Base-by-base conservation (phyloP, 2,329 filamentous ascomycete genomes). In the Penicillium polonicum region DNA sequence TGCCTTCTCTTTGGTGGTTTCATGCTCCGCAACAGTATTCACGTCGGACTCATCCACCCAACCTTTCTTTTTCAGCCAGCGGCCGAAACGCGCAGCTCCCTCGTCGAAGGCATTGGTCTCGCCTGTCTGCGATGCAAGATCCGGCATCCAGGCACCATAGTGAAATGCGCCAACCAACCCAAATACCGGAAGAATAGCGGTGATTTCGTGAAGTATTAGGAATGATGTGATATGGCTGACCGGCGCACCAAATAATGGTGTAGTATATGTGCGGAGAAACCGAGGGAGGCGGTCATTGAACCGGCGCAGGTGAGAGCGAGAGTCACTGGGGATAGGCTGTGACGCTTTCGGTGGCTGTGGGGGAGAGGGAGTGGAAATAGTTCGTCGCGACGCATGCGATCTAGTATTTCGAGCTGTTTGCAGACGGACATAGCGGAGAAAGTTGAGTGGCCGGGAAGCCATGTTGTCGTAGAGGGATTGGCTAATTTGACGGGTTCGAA, bases 201-300 rank as follows among this genome's bases (percentile, higher is more conserved):
- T 97, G 44, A 97, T 72, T 75, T 99, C 94, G 78, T 99, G 94
- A 0, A 99, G 82, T 39, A 97, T 79, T 12, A 97, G 80, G 73
- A 99, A 99, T 0, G 93, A 88, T 1, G 88, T 85, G 42, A 96
- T 81, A 76, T 97, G 91, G 1, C 90, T 90, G 44, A 92, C 75
- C 0, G 94, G 94, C 0, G 92, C 92, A 55, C 83, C 81, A 57
- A 87, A 85, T 3, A 99, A 84, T 0, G 86, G 85, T 1, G 79
- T 75, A 0, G 90, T 87, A 77, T 92, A 90, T 52, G 79, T 82
- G 57, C 85, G 88, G 13, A 95, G 81, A 60, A 86, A 87, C 5
- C 70, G 77, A 3, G 91, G 91, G 8, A 90, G 81, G 60, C 81
- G 81, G 33, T 72, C 70, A 60, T 76, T 77, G 57, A 76, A 67